Conservation (phyloP, 73 alveolate genomes). For the Symbiodinium pilosum region DNA sequence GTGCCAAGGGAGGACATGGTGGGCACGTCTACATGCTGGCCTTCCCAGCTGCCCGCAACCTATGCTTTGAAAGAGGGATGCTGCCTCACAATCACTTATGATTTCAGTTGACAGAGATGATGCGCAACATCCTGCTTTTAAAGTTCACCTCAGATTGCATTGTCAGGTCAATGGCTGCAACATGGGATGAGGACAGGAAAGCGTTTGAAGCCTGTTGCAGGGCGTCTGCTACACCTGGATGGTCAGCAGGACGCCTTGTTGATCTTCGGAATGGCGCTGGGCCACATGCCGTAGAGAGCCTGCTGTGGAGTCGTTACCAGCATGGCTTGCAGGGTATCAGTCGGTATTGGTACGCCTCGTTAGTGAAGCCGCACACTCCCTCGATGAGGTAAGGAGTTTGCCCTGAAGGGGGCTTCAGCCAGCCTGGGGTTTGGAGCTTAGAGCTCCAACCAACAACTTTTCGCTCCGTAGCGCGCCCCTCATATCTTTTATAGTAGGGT, state of each 20-base stretch:
- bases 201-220: background rate
- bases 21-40: conserved; percentile 11
- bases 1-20: background rate
- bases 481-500: no score
- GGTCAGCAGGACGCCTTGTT: background rate
- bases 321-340: background rate
- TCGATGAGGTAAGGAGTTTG: background rate
- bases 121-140: no score
- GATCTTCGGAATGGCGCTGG: conserved; percentile 17
- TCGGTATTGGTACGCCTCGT: no score
- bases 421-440: background rate
- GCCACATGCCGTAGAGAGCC: background rate
- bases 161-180: conserved; percentile 1
- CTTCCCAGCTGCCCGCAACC: background rate
- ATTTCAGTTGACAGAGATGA: no score
- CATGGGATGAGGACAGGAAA: conserved; percentile 1
- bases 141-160: no score
- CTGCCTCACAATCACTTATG: no score
- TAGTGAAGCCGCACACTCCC: background rate
- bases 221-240: no score
- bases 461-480: no score
- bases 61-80: no score
- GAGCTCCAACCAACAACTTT: no score
- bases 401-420: background rate
- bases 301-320: background rate